Base-by-base conservation (phyloP, 306 rosid genomes). In the Acmispon strigosus region DNA sequence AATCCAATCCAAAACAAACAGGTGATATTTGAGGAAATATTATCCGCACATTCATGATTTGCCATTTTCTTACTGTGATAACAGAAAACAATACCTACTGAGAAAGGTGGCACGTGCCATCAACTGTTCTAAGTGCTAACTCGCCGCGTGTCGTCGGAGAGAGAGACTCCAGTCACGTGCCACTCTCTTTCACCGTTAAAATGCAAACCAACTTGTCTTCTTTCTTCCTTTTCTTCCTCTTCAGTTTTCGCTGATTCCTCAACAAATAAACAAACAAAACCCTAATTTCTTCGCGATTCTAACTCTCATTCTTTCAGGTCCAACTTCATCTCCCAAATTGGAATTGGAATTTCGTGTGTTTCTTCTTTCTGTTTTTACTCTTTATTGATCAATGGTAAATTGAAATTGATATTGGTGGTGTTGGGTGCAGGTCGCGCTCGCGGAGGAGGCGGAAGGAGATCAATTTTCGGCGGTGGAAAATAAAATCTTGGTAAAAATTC, bases 351-450 rank as follows among this genome's bases (percentile, higher is more conserved):
- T 27, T 27, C n/a, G n/a, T 27, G 32, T 27, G 32, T 27, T 55
- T 74, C 43, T 55, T n/a, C n/a, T 19, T 19, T 27, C 0, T 52
- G 18, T 19, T 66, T 63, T 6, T 41, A 5, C 1, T 6, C 10
- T 53, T 58, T 16, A 17, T 57, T 72, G 58, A 75, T 77, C 72
- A 65, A 3, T 60, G 22, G 24, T 13, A 9, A 55, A 24, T 19
- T 53, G 54, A n/a, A 54, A 64, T 49, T 48, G 68, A 36, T 76
- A 66, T 3, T 15, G 74, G 17, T 83, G 81, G 54, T 75, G 68
- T 77, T 79, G 49, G 54, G 20, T 81, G 90, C 96, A 91, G 97
- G 80, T 83, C 78, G 77, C 72, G 72, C 53, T 65, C 19, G 54
- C 69, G 79, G 70, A 67, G 72, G 59, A 9, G 82, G 36, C 29